Evolutionary conservation across 805 yeast genomes (phyloP).

Genomic region (Metschnikowia noctiluminum): DNA sequence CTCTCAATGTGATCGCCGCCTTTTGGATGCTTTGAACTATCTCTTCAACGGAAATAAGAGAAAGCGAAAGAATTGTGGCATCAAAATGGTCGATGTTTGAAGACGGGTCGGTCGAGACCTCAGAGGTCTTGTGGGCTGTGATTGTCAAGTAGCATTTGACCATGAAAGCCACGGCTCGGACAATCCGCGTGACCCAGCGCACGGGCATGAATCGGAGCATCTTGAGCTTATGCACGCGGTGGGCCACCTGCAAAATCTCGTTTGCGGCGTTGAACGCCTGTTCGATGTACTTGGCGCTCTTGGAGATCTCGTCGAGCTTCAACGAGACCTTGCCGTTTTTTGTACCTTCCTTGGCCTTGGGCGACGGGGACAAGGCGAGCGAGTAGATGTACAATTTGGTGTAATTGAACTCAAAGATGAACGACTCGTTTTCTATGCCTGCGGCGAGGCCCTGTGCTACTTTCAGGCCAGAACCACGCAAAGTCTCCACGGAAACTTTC

Average conservation of each 20-base stretch:
- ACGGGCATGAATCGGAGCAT: conserved; percentile 80
- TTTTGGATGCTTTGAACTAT: conserved; percentile 62
- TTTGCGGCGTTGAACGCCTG: conserved; percentile 82
- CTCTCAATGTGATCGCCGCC: conserved; percentile 71
- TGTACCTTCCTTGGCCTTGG: conserved; percentile 13
- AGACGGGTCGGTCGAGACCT: conserved; percentile 14
- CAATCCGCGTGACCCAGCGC: conserved; percentile 85
- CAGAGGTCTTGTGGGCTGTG: conserved; percentile 42
- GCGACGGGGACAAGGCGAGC: conserved; percentile 58
- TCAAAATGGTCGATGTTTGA: conserved; percentile 31
- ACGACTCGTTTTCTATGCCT: conserved; percentile 60
- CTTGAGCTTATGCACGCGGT: conserved; percentile 61
- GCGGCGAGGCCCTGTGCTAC: conserved; percentile 35
- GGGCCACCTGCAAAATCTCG: conserved; percentile 69
- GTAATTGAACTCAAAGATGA: conserved; percentile 80
- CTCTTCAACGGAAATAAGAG: conserved; percentile 69
- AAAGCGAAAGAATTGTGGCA: conserved; percentile 52
- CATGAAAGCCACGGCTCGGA: conserved; percentile 84
- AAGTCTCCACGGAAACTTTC: conserved; percentile 25
- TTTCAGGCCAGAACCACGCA: conserved; percentile 33
- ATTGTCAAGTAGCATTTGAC: conserved; percentile 79
- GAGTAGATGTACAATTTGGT: conserved; percentile 82
- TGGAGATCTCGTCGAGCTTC: conserved; percentile 65
- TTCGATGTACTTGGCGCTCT: conserved; percentile 73
- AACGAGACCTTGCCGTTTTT: conserved; percentile 26